Evolutionary conservation across 202 grass and related monocot genomes (phyloP).

Genomic region (Dendrocalamus latiflorus): DNA sequence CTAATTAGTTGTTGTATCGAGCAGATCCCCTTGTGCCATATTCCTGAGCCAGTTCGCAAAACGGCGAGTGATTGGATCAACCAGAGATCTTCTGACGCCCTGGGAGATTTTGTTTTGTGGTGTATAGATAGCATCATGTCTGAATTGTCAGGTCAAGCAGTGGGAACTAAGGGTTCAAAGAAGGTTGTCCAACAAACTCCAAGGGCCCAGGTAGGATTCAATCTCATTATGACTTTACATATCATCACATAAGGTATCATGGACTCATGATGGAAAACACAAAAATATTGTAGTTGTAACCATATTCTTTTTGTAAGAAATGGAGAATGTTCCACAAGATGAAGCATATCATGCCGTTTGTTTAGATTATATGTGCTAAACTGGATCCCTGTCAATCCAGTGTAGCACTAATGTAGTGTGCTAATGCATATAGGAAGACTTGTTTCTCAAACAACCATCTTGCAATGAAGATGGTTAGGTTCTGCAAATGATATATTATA

Average conservation of each 20-base stretch:
- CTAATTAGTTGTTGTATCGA: constrained; percentile 26
- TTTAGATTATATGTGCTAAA: background rate
- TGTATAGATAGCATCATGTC: constrained; percentile 81
- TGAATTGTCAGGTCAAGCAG: constrained; percentile 57
- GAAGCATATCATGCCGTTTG: background rate
- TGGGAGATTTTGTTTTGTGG: constrained; percentile 89
- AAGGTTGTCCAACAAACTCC: constrained; percentile 65
- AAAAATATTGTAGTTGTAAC: background rate
- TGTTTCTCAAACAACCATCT: background rate
- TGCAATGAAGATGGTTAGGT: background rate
- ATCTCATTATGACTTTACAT: background rate
- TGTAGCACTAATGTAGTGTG: background rate
- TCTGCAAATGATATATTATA: background rate
- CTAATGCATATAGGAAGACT: background rate
- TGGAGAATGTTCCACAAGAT: background rate
- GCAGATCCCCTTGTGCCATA: constrained; percentile 72
- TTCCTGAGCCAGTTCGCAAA: constrained; percentile 81
- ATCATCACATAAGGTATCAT: background rate
- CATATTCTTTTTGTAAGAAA: background rate
- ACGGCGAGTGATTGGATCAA: constrained; percentile 68
- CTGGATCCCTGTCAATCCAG: background rate
- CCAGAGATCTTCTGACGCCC: constrained; percentile 57
- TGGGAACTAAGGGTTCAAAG: constrained; percentile 63
- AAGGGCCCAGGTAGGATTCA: constrained; percentile 72
- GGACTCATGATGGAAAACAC: background rate